These are phyloP conservation scores for Arthrobotrys iridis DNA, from an alignment of 2,329 filamentous ascomycete genomes.

Conservation along the genomic window DNA sequence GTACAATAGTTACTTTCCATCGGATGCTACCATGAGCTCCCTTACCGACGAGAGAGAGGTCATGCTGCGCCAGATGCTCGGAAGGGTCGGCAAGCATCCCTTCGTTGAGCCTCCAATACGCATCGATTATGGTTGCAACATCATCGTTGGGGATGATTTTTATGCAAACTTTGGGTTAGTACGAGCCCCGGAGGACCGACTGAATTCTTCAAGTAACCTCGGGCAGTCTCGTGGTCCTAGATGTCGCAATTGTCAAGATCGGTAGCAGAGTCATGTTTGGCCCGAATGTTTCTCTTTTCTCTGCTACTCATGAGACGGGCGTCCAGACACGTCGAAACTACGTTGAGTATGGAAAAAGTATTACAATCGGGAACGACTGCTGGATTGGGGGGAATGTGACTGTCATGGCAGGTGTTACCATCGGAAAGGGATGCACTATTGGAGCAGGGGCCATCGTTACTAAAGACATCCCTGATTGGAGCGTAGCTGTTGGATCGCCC, in stretches of 20 bases:
- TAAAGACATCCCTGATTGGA: conserved; percentile 73
- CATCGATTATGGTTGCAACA: conserved; percentile 74
- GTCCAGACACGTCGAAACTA: conserved; percentile 78
- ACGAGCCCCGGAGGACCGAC: neutral
- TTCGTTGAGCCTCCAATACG: conserved; percentile 72
- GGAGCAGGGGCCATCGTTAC: conserved; percentile 87
- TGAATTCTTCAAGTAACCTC: neutral
- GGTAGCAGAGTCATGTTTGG: conserved; percentile 81
- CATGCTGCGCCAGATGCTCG: conserved; percentile 66
- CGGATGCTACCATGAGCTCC: conserved; percentile 63
- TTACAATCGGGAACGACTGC: conserved; percentile 81
- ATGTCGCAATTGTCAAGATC: conserved; percentile 64
- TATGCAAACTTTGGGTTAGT: conserved; percentile 70
- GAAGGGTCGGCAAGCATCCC: conserved; percentile 65
- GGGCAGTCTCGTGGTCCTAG: conserved; percentile 65
- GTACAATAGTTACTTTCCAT: conserved; percentile 70
- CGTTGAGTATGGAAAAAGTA: conserved; percentile 77
- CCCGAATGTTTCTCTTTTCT: conserved; percentile 79
- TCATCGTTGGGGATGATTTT: conserved; percentile 71
- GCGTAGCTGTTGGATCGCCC: conserved; percentile 74
- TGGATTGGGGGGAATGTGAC: conserved; percentile 79
- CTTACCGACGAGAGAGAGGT: conserved; percentile 62
- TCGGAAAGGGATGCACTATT: conserved; percentile 77
- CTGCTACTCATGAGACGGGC: conserved; percentile 78
- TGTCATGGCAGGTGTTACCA: conserved; percentile 79